Base-by-base conservation (phyloP, 352 stramenopile genomes). In the Detonula confervacea region DNA sequence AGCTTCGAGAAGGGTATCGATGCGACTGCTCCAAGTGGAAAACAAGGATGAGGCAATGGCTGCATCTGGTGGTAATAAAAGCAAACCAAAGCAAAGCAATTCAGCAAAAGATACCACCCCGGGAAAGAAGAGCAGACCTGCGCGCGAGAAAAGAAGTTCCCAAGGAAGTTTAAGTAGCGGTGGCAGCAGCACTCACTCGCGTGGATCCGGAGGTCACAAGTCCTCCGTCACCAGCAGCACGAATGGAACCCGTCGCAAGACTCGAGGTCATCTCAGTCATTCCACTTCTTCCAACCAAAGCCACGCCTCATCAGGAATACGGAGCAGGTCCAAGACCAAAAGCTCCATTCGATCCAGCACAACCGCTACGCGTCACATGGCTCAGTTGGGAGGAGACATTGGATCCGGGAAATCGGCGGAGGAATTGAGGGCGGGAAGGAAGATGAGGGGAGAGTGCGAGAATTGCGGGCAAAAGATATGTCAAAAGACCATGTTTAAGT, bases 401-500 rank as follows among this genome's bases (percentile, higher is more conserved):
- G n/a, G n/a, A n/a, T n/a, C n/a, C n/a, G n/a, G n/a, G n/a, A n/a
- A n/a, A n/a, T n/a, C n/a, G n/a, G n/a, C n/a, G n/a, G n/a, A n/a
- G n/a, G n/a, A n/a, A n/a, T n/a, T n/a, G 24, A 16, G 90, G 33
- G 27, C 91, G n/a, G 65, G 79, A 66, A 80, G 89, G 11, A 69
- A 77, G 54, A 79, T 87, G 73, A 77, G 80, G 73, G 89, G 89
- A 68, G 83, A 94, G 77, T 94, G 89, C 60, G 18, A 87, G 9
- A 77, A 56, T 1, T 94, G 89, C 71, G 89, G 89, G 14, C 72
- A 77, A 73, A 92, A 94, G 57, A 91, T 81, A 62, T 92, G 86
- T 51, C 44, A 85, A 11, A 92, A 92, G 62, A 90, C 77, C 33
- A 63, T 92, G 20, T 92, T 94, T 66, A 92, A 92, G 66, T 75